Evolutionary conservation across 768 basidiomycete genomes (phyloP).

Genomic region (Lactarius hatsudake): DNA sequence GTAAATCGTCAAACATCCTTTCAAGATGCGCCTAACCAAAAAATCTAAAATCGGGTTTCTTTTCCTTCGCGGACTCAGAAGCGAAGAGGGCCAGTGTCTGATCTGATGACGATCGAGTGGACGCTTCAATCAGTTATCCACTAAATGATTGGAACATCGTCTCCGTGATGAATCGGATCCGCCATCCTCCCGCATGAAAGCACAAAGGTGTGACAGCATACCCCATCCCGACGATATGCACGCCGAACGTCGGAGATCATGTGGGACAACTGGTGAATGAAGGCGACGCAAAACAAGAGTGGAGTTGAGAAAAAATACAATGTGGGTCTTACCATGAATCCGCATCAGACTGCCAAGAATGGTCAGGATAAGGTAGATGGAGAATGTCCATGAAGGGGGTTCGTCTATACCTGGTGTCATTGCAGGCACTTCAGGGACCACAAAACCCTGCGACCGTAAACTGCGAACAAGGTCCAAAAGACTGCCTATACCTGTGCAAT

Average conservation of each 20-base stretch:
- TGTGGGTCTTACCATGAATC: slow-evolving; percentile 81
- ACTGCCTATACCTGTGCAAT: slow-evolving; percentile 37
- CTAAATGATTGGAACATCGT: not conserved
- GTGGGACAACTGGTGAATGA: not conserved
- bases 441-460: not conserved
- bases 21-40: not conserved
- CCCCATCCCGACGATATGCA: not conserved
- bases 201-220: not conserved
- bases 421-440: slow-evolving; percentile 1
- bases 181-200: not conserved
- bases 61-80: slow-evolving; percentile 4
- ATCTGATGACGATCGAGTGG: not conserved
- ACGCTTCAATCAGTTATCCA: not conserved
- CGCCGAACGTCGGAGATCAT: not conserved
- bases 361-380: not conserved
- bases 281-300: not conserved
- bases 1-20: not conserved
- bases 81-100: slow-evolving; percentile 5
- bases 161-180: not conserved
- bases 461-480: slow-evolving; percentile 45
- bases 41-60: not conserved
- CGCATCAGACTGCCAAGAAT: slow-evolving; percentile 30
- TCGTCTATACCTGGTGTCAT: slow-evolving; percentile 51
- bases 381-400: not conserved
- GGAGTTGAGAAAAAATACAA: slow-evolving; percentile 47